Evolutionary conservation across 2,329 filamentous ascomycete species (phyloP), one percentile per base, ranked within the genome.

Genomic region (Penicillium rolfsii): DNA sequence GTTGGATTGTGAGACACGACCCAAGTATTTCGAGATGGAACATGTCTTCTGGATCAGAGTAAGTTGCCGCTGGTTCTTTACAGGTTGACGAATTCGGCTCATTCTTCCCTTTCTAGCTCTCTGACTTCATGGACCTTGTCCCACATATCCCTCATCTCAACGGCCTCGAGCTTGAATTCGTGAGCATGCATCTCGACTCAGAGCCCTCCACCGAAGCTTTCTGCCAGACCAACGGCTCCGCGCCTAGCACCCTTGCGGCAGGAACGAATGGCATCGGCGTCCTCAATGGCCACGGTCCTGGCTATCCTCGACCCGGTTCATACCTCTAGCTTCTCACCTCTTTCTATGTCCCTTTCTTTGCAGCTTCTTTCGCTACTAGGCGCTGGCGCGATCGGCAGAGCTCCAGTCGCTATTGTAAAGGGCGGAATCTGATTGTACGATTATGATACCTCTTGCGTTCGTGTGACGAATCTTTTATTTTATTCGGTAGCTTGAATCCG

Each of bases 41-140:
- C 80, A 80, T 71, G 72, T 83, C 52, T 83, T 83, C 64, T 83
- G 81, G 81, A 77, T 83, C 61, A 80, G 77, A 74, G 79, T 81
- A 73, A 67, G 76, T 64, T 53, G 40, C 45, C 4, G 24, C 35
- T 38, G 28, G 33, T 12, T 45, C 6, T 36, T 52, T 14, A 56
- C 4, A 38, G 50, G 4, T 16, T 43, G 9, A 45, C 22, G 38
- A n/a, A 28, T 41, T 57, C 22, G 26, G 38, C 61, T 69, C 58
- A 68, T 58, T 48, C 2, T n/a, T 40, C 28, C 45, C 24, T 14
- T n/a, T 8, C 33, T 61, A 81, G 79, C 76, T 82, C 54, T 80
- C 80, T 46, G 81, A 82, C 69, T 83, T 83, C 66, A 77, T 79
- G 73, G 79, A 82, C 60, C 76, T 82, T 40, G 76, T 82, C 50